Conservation (phyloP, 2,329 filamentous ascomycete genomes). For the Stemphylium lycopersici region DNA sequence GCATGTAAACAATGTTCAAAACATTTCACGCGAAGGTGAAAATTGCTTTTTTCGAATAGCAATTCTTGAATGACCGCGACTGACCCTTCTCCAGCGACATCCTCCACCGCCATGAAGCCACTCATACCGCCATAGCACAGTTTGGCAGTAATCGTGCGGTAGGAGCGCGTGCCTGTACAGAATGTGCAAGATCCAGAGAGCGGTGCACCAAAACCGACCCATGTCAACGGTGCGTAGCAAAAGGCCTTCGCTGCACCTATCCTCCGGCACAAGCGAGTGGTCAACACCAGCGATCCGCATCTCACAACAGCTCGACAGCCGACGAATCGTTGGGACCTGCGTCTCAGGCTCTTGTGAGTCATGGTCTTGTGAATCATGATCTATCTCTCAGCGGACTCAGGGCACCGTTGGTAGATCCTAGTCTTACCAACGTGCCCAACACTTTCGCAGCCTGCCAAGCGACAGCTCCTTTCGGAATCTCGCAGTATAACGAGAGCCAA, state of each 20-base stretch:
- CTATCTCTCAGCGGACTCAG: neutral
- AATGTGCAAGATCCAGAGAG: conserved; percentile 14
- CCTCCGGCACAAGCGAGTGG: neutral
- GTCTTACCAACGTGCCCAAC: neutral
- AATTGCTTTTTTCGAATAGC: neutral
- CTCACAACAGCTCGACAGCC: neutral
- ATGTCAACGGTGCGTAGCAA: conserved; percentile 11
- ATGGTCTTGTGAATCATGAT: neutral
- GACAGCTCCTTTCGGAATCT: neutral
- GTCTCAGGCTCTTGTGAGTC: neutral
- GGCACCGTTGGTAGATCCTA: neutral
- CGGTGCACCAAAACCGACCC: conserved; percentile 10
- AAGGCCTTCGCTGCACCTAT: conserved; percentile 13
- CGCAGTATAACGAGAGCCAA: neutral
- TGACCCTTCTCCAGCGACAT: conserved; percentile 7
- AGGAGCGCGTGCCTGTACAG: conserved; percentile 9
- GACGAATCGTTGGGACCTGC: neutral
- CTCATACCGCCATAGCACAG: conserved; percentile 3
- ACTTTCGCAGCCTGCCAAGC: neutral
- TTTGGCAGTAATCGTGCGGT: neutral
- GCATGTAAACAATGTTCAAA: conserved; percentile 12
- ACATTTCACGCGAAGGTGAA: conserved; percentile 12
- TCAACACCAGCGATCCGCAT: neutral
- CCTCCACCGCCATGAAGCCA: conserved; percentile 13
- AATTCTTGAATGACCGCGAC: neutral